phyloP scores from a whole-genome alignment of 345 rosid genomes.

The Linum tenue region DNA sequence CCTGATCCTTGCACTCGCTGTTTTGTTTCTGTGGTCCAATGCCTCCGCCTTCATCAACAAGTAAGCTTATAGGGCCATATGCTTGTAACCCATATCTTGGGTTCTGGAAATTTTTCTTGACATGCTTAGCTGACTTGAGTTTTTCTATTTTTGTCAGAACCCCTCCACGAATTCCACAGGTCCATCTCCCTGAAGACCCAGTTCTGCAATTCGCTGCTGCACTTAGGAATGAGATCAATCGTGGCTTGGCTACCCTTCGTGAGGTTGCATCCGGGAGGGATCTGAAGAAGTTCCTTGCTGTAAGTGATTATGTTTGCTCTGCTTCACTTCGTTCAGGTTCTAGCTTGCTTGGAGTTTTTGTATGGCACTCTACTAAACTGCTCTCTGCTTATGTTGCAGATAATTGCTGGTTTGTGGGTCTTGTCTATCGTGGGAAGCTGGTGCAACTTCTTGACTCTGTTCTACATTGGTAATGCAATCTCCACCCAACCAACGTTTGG shows the following conservation, averaged over 20 bases:
- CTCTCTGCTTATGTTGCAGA: conserved; percentile 33
- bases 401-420: conserved; percentile 67
- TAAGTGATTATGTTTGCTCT: conserved; percentile 27
- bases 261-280: conserved; percentile 89
- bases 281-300: conserved; percentile 75
- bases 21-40: conserved; percentile 77
- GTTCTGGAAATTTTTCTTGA: background rate
- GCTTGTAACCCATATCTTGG: background rate
- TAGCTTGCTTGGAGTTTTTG: background rate
- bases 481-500: background rate
- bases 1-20: conserved; percentile 42
- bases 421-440: conserved; percentile 64
- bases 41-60: conserved; percentile 49
- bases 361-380: background rate
- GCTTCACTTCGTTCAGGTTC: background rate
- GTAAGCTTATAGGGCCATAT: conserved; percentile 23
- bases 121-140: conserved; percentile 20
- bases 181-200: conserved; percentile 51
- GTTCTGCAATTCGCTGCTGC: conserved; percentile 65
- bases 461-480: conserved; percentile 59
- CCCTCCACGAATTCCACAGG: conserved; percentile 70
- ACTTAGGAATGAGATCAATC: conserved; percentile 58
- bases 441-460: conserved; percentile 73
- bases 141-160: conserved; percentile 10
- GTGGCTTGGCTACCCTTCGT: conserved; percentile 39